phyloP scores from a whole-genome alignment of 2,329 filamentous ascomycete genomes.

The Alternaria viburni region DNA sequence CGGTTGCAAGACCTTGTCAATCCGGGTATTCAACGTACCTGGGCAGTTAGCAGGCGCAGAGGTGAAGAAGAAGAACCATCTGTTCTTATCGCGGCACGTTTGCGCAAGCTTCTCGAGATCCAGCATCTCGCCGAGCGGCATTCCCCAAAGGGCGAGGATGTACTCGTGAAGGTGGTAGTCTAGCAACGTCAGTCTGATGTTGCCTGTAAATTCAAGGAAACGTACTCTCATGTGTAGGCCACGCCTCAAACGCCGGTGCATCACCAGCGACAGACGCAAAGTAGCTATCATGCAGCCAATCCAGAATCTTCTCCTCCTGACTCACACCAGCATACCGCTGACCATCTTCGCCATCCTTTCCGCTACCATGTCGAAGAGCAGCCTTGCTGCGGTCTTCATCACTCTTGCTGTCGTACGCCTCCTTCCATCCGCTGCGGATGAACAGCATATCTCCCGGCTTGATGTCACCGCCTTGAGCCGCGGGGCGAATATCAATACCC shows the following conservation, averaged over 20 bases:
- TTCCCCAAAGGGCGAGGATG: constrained; percentile 49
- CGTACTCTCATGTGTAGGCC: constrained; percentile 58
- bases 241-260: constrained; percentile 67
- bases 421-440: constrained; percentile 67
- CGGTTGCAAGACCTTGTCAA: neutral
- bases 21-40: constrained; percentile 41
- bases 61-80: constrained; percentile 68
- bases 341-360: constrained; percentile 46
- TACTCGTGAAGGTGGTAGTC: constrained; percentile 47
- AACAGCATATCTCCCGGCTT: constrained; percentile 70
- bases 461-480: constrained; percentile 61
- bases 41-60: constrained; percentile 66
- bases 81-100: constrained; percentile 61
- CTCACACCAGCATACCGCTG: constrained; percentile 58
- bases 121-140: constrained; percentile 51
- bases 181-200: constrained; percentile 10
- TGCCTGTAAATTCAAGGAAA: neutral
- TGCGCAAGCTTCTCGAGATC: constrained; percentile 60
- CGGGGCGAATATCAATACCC: constrained; percentile 66
- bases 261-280: constrained; percentile 72
- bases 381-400: constrained; percentile 43
- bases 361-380: constrained; percentile 54
- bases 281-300: constrained; percentile 73
- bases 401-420: constrained; percentile 59
- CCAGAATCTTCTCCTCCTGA: constrained; percentile 62